Evolutionary conservation across 2,329 filamentous ascomycete species (phyloP), one percentile per base, ranked within the genome.

Genomic region (Iodosphaeria phyllophila): DNA sequence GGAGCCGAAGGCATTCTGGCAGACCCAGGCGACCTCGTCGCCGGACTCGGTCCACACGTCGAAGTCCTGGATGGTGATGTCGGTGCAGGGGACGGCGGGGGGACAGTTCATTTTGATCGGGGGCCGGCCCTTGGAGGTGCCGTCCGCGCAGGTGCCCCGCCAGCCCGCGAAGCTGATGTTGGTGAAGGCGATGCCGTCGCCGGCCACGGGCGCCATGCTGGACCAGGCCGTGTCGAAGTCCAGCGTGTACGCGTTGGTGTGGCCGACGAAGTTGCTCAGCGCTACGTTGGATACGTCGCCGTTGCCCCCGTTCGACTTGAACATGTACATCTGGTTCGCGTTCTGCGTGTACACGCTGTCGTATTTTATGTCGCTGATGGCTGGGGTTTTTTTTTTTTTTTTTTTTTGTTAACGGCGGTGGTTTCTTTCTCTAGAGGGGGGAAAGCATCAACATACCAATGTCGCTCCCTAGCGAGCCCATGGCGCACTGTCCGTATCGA

Each of bases 301-400:
- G 28, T 41, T 52, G 18, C 66, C 66, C 20, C 66, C 66, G 35
- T 67, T 62, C 26, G 55, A 60, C 43, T 71, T 72, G 49, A 71
- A 58, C 61, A 67, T 64, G 43, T 59, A 57, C 64, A 70, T 69
- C 37, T 71, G 61, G 50, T 71, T 71, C 7, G 57, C 60, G n/a
- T 52, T 48, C 45, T 52, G 56, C 16, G 64, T 68, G 47, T 70
- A 70, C 31, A 70, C 39, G 37, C 69, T 65, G 35, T 50, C 47
- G 47, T 69, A 70, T 15, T 47, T 41, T 30, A 70, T 51, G 30
- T 63, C 46, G 19, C 54, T 56, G 38, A 69, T 59, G 30, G 57
- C 49, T 28, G n/a, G 4, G 20, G 12, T 16, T 22, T 13, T 15
- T 21, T 13, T n/a, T 20, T 5, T 20, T 4, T n/a, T 10, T 20